Conservation (phyloP, 2,329 filamentous ascomycete genomes). For the Aspergillus candidus region DNA sequence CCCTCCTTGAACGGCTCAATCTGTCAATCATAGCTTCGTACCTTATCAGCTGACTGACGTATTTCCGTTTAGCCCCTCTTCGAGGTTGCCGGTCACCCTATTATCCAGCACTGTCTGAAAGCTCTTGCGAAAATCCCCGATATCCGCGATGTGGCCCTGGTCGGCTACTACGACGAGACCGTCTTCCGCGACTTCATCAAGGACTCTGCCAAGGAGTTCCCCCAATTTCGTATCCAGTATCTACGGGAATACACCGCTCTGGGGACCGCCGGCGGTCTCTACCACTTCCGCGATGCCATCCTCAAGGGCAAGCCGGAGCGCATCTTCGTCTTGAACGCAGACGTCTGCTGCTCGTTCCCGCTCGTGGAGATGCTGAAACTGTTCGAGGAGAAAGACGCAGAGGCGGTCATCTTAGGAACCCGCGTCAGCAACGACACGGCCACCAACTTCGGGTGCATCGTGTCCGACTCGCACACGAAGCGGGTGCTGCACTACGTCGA, state of each 20-base stretch:
- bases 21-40: background rate
- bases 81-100: conserved; percentile 95
- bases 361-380: conserved; percentile 91
- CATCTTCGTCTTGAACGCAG: conserved; percentile 95
- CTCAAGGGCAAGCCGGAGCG: conserved; percentile 91
- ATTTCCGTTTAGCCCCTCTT: conserved; percentile 68
- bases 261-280: conserved; percentile 91
- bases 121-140: conserved; percentile 85
- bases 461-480: conserved; percentile 86
- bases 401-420: conserved; percentile 93
- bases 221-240: conserved; percentile 85
- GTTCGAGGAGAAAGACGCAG: conserved; percentile 90
- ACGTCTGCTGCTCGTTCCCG: conserved; percentile 98
- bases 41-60: conserved; percentile 6
- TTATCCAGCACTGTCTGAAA: conserved; percentile 95
- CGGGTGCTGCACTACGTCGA: conserved; percentile 98
- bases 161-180: conserved; percentile 96
- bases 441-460: conserved; percentile 95
- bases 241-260: conserved; percentile 95
- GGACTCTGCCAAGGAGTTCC: conserved; percentile 76
- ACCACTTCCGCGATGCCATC: conserved; percentile 98
- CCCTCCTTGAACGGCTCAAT: conserved; percentile 7
- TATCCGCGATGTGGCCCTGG: conserved; percentile 93
- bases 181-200: conserved; percentile 99
- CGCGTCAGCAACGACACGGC: conserved; percentile 85